Percentiles rank a stretch among this genome's conserved stretches.
Evolutionary conservation across 2,329 filamentous ascomycete genomes (phyloP).

Genomic region (Davidsoniella australis): DNA sequence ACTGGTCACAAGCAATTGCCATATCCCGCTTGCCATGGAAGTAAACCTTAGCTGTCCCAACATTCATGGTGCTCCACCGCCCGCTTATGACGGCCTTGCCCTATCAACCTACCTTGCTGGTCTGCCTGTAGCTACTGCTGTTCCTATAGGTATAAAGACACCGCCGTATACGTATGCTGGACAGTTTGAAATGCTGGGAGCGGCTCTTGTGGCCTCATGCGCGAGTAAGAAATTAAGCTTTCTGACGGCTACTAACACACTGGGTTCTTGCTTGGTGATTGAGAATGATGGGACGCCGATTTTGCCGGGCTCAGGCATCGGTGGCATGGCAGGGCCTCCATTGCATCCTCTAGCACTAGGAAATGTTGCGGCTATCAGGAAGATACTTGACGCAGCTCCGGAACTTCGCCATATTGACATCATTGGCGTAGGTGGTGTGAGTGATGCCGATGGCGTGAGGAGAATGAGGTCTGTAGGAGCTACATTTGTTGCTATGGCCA

Average conservation of each 20-base stretch:
- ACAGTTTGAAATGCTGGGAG: conserved; percentile 42
- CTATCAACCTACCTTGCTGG: conserved; percentile 37
- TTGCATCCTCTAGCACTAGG: conserved; percentile 59
- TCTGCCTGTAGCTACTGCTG: conserved; percentile 22
- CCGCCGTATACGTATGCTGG: conserved; percentile 58
- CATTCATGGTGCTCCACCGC: conserved; percentile 49
- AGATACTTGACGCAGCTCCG: conserved; percentile 34
- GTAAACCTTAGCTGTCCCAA: conserved; percentile 69
- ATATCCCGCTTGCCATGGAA: conserved; percentile 47
- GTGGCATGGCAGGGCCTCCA: conserved; percentile 55
- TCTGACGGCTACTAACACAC: conserved; percentile 56
- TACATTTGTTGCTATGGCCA: conserved; percentile 49
- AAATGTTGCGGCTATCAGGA: conserved; percentile 53
- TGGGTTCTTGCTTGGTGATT: conserved; percentile 50
- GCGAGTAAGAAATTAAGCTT: conserved; percentile 34
- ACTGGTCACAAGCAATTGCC: conserved; percentile 14
- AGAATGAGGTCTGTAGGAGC: conserved; percentile 54
- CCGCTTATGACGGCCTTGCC: conserved; percentile 42
- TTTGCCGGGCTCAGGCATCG: conserved; percentile 41
- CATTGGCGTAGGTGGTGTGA: conserved; percentile 58
- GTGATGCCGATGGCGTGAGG: conserved; percentile 41
- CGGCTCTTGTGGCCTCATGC: conserved; percentile 26
- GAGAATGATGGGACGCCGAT: conserved; percentile 14
- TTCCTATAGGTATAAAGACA: conserved; percentile 48
- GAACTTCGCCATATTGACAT: conserved; percentile 38